phyloP scores from a whole-genome alignment of 257 asterid species.

The Ocimum tenuiflorum region DNA sequence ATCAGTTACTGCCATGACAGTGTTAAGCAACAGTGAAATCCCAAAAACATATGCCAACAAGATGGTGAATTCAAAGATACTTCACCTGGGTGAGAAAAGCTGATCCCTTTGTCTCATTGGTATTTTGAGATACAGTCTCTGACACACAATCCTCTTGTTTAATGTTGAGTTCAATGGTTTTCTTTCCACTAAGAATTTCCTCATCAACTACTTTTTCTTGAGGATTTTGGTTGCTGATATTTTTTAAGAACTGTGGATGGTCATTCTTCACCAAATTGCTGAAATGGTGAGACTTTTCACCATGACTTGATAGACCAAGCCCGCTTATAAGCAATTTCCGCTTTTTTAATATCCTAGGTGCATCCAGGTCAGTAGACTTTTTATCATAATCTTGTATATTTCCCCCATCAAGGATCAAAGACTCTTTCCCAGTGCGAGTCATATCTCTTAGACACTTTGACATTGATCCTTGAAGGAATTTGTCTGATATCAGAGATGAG shows the following conservation, averaged over 20 bases:
- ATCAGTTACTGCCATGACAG: not conserved
- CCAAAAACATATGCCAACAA: not conserved
- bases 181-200: conserved; percentile 27
- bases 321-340: conserved; percentile 47
- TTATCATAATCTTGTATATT: conserved; percentile 27
- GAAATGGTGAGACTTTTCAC: conserved; percentile 17
- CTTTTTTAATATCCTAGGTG: conserved; percentile 46
- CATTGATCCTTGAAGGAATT: conserved; percentile 28
- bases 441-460: conserved; percentile 34
- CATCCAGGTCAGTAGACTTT: conserved; percentile 30
- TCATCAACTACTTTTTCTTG: conserved; percentile 30
- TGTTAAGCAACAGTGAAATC: not conserved
- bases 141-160: conserved; percentile 22
- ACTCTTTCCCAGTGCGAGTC: conserved; percentile 24
- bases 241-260: conserved; percentile 18
- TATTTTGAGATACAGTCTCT: conserved; percentile 31
- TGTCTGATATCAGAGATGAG: conserved; percentile 45
- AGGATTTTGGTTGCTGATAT: conserved; percentile 24
- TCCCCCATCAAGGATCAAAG: conserved; percentile 25
- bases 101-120: conserved; percentile 61
- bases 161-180: conserved; percentile 10
- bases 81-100: conserved; percentile 73
- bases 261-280: conserved; percentile 31
- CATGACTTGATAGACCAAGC: conserved; percentile 33
- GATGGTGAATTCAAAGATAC: not conserved